Conservation (phyloP, 148 eudicot genomes). For the Salicornia ramosissima region DNA sequence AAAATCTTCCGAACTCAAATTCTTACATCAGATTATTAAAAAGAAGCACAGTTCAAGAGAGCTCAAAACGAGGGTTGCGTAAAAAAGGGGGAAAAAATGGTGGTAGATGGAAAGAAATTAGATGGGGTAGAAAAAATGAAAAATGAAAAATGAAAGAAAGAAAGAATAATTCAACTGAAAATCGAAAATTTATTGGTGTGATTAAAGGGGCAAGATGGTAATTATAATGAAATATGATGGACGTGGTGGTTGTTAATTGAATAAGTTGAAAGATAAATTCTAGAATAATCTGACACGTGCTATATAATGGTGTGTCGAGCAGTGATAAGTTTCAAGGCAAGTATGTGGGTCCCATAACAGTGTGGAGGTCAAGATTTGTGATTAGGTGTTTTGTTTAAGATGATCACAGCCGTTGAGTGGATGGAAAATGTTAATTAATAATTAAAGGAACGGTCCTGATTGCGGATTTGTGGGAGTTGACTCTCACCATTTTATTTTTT, state of each 20-base stretch:
- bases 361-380: neutral
- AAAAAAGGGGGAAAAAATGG: neutral
- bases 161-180: slow-evolving; percentile 18
- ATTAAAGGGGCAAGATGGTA: slow-evolving; percentile 22
- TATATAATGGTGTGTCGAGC: slow-evolving; percentile 17
- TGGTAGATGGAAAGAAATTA: neutral
- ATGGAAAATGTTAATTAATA: neutral
- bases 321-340: slow-evolving; percentile 23
- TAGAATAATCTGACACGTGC: slow-evolving; percentile 28
- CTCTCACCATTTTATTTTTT: too few species aligned
- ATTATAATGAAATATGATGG: neutral
- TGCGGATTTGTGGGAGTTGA: neutral
- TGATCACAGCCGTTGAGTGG: slow-evolving; percentile 15
- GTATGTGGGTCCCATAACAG: slow-evolving; percentile 15
- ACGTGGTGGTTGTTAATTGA: slow-evolving; percentile 27
- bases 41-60: slow-evolving; percentile 7
- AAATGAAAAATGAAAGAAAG: neutral
- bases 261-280: slow-evolving; percentile 9
- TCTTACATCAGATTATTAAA: slow-evolving; percentile 18
- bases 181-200: slow-evolving; percentile 14
- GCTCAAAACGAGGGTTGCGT: slow-evolving; percentile 5
- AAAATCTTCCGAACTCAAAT: neutral
- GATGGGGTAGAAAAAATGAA: neutral
- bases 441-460: slow-evolving; percentile 18
- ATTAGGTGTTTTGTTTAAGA: slow-evolving; percentile 19